Evolutionary conservation across 495 filamentous ascomycete genomes (phyloP).

Genomic region (Cladorrhinum samala): DNA sequence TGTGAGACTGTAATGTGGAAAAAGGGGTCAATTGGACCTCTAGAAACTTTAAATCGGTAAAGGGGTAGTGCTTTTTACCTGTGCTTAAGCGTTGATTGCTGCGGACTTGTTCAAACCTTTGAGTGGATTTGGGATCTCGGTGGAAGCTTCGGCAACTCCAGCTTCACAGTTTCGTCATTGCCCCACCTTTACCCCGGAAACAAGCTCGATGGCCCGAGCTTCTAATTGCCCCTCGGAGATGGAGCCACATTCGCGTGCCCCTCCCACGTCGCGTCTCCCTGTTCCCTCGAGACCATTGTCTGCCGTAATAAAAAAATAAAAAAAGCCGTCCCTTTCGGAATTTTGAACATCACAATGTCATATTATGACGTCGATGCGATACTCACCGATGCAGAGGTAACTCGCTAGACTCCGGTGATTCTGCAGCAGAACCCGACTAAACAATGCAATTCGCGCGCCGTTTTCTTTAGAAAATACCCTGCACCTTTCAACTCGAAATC

Average conservation of each 20-base stretch:
- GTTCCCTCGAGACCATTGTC: neutral
- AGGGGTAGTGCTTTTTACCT: neutral
- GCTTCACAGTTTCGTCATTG: conserved; percentile 25
- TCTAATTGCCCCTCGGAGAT: too few species aligned
- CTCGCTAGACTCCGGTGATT: conserved; percentile 3
- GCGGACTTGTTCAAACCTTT: conserved; percentile 3
- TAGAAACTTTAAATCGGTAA: neutral
- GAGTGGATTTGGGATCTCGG: conserved; percentile 17
- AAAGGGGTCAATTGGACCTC: conserved; percentile 13
- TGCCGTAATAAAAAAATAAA: too few species aligned
- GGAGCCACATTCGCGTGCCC: neutral
- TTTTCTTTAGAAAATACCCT: conserved; percentile 77
- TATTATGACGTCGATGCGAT: conserved; percentile 97
- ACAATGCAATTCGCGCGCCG: neutral
- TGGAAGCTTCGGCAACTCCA: conserved; percentile 15
- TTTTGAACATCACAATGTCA: conserved; percentile 49
- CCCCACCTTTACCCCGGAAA: conserved; percentile 6
- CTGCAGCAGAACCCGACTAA: neutral
- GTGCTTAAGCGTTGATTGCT: neutral
- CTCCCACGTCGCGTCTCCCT: conserved; percentile 1
- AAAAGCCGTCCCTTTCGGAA: neutral
- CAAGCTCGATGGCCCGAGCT: neutral
- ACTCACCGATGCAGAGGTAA: conserved; percentile 82
- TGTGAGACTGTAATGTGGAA: neutral
- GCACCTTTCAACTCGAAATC: conserved; percentile 84